These are phyloP conservation scores for Gnaphalium uliginosum DNA, from an alignment of 129 eudicot species.

Conservation along the genomic window DNA sequence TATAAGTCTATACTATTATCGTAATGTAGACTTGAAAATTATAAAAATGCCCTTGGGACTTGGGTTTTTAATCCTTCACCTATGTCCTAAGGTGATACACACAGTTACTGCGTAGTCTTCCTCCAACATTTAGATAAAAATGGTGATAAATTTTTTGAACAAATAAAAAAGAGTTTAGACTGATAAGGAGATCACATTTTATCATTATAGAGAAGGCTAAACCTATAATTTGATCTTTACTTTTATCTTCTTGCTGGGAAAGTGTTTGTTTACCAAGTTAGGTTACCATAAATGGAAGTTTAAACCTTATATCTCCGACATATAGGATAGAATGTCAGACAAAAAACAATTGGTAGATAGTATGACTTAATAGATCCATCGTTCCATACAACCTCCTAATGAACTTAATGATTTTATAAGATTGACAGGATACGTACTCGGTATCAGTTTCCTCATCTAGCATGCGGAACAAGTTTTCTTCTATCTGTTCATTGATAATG, in stretches of 20 bases:
- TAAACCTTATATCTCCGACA: too few relatives aligned
- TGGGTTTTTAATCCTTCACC: neutral
- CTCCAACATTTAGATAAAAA: constrained; percentile 4
- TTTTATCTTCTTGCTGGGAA: too few relatives aligned
- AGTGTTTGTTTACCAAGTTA: too few relatives aligned
- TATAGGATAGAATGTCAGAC: too few relatives aligned
- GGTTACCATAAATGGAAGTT: neutral
- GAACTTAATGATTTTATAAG: constrained; percentile 18
- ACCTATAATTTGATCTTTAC: too few relatives aligned
- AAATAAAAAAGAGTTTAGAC: constrained; percentile 16
- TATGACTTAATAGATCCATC: neutral
- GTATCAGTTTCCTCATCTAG: constrained; percentile 96
- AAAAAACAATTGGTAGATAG: too few relatives aligned
- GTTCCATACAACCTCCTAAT: constrained; percentile 8
- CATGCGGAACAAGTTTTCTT: constrained; percentile 89
- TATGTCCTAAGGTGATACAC: constrained; percentile 10
- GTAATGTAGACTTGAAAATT: neutral
- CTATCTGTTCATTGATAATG: constrained; percentile 79
- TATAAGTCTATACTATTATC: neutral
- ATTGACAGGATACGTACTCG: constrained; percentile 56
- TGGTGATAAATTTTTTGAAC: constrained; percentile 11
- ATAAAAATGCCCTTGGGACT: constrained; percentile 13
- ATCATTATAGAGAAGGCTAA: too few relatives aligned
- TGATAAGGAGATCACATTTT: too few relatives aligned
- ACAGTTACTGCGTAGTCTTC: neutral